Percentiles rank a stretch among this genome's conserved stretches.
Conservation (phyloP, 225 moss, liverwort and hornwort genomes). For the Lunularia cruciata region DNA sequence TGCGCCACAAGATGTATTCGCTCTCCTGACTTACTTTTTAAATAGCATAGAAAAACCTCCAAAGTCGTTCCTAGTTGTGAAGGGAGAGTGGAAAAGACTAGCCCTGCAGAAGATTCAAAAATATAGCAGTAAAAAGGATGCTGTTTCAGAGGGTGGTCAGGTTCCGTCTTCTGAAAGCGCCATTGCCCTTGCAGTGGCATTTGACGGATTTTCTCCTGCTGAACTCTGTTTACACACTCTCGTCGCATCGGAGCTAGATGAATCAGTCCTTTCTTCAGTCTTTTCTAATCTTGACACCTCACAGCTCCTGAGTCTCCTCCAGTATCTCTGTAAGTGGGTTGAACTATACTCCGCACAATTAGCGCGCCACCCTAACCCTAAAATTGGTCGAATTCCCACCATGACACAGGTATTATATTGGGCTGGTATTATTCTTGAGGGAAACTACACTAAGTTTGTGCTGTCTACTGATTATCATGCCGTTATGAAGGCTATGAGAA, state of each 20-base stretch:
- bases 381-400: slow-evolving; percentile 55
- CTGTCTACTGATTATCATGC: slow-evolving; percentile 67
- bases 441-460: slow-evolving; percentile 71
- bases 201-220: slow-evolving; percentile 66
- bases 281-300: slow-evolving; percentile 54
- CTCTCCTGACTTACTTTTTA: slow-evolving; percentile 59
- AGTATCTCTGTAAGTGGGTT: slow-evolving; percentile 76
- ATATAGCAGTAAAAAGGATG: slow-evolving; percentile 23
- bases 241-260: slow-evolving; percentile 70
- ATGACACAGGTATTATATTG: slow-evolving; percentile 69
- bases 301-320: slow-evolving; percentile 62
- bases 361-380: slow-evolving; percentile 48
- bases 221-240: slow-evolving; percentile 74
- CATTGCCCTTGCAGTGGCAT: slow-evolving; percentile 56
- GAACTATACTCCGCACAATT: slow-evolving; percentile 62
- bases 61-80: slow-evolving; percentile 48
- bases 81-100: slow-evolving; percentile 59
- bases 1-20: slow-evolving; percentile 52
- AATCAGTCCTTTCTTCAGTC: slow-evolving; percentile 67
- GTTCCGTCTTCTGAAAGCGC: slow-evolving; percentile 18
- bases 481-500: slow-evolving; percentile 59
- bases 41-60: slow-evolving; percentile 35
- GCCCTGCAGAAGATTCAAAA: slow-evolving; percentile 46
- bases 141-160: background rate
- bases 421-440: slow-evolving; percentile 70